A percentile compares a stretch with the other conserved stretches of the same genome.
Conservation (phyloP, 306 rosid genomes). For the Cucumis sativus region DNA sequence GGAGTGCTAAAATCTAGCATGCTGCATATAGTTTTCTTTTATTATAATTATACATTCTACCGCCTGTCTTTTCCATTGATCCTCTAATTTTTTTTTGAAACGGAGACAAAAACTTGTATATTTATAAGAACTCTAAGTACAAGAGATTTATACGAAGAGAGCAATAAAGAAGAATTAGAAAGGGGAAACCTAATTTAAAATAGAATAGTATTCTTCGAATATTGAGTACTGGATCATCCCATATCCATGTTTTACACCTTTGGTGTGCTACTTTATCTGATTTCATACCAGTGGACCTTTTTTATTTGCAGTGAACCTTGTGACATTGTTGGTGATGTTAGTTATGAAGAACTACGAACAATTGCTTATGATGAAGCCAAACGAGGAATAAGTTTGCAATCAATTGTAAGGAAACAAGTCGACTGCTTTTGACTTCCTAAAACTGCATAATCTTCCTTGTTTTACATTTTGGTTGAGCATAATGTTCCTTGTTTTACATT, state of each 20-base stretch:
- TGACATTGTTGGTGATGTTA: constrained; percentile 80
- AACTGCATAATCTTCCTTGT: neutral
- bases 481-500: neutral
- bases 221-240: neutral
- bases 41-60: too few species aligned
- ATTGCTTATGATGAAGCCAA: constrained; percentile 81
- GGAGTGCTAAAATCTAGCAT: too few species aligned
- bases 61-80: too few species aligned
- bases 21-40: too few species aligned
- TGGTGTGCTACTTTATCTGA: neutral
- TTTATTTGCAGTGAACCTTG: constrained; percentile 51
- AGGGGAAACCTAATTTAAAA: too few species aligned
- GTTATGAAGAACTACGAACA: constrained; percentile 79
- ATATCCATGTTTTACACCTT: neutral
- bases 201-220: too few species aligned
- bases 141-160: too few species aligned
- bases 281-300: constrained; percentile 9
- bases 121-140: too few species aligned
- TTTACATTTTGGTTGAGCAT: neutral
- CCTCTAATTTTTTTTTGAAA: too few species aligned
- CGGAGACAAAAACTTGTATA: too few species aligned
- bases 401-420: constrained; percentile 50
- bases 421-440: neutral
- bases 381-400: constrained; percentile 47
- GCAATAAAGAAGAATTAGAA: too few species aligned